Conservation (phyloP, 148 eudicot genomes). For the Rhododendron simsii region DNA sequence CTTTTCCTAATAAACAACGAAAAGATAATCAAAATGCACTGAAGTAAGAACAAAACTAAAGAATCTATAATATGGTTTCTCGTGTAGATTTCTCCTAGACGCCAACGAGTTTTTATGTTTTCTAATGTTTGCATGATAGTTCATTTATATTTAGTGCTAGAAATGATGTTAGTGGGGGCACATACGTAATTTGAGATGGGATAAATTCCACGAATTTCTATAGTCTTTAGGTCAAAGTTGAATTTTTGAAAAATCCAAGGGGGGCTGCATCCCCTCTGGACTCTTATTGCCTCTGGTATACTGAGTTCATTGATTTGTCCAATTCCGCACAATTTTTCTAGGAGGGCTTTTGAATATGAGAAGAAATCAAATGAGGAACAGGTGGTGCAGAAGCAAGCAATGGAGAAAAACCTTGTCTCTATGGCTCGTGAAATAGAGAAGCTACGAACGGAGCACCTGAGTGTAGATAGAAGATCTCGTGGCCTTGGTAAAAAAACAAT, state of each 20-base stretch:
- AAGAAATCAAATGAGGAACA: conserved; percentile 78
- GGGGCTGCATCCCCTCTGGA: not conserved
- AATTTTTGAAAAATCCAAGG: not conserved
- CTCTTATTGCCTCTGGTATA: not conserved
- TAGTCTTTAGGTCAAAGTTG: not conserved
- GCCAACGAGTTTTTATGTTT: not conserved
- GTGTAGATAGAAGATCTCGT: conserved; percentile 46
- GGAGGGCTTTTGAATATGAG: conserved; percentile 74
- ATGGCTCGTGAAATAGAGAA: conserved; percentile 83
- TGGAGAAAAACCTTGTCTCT: conserved; percentile 77
- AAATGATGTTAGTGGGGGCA: not conserved
- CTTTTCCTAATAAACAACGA: not conserved
- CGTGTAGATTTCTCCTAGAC: not conserved
- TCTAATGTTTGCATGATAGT: not conserved
- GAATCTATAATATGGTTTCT: not conserved
- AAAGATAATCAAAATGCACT: not conserved
- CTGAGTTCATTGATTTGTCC: not conserved
- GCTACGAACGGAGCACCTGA: conserved; percentile 62
- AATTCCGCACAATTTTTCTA: conserved; percentile 16
- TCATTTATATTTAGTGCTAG: not conserved
- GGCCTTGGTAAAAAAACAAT: conserved; percentile 38
- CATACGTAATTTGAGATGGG: not conserved
- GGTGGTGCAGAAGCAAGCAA: conserved; percentile 54
- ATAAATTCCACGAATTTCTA: not conserved
- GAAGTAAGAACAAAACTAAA: not conserved